Evolutionary conservation across 1,284 basidiomycete species (phyloP), one percentile per base, ranked within the genome.

Genomic region (Irpex rosettiformis): DNA sequence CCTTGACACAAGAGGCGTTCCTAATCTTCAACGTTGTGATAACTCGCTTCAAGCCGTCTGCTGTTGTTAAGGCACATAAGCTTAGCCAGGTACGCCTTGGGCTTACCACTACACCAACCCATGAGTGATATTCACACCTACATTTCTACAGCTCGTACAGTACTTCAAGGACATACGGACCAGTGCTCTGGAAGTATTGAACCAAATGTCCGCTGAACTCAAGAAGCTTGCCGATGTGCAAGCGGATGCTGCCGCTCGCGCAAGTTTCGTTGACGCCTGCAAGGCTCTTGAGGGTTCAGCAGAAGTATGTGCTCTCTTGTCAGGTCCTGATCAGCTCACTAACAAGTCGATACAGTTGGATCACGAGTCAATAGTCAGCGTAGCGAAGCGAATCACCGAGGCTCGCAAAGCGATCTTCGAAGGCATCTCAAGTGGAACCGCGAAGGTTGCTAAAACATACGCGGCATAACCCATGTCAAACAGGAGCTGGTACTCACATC

Each of bases 1-100:
- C 83, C 11, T 71, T 93, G 51, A 80, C 82, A 0, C 90, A 93
- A 70, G 92, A 94, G 88, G 89, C 87, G 4, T 82, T 88, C 63
- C 75, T 91, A 54, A 70, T 92, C 8, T 79, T 92, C 59, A 71
- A 76, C 11, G 74, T 86, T 27, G 87, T 85, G 67, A 86, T 85
- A 0, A 65, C 81, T 52, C 82, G 90, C 8, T 92, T 91, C 77
- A 91, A 89, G 68, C 72, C 81, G 10, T 70, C 82, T 4, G 79
- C 85, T 1, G 76, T 88, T 28, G 80, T 88, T 49, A 92, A 90
- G 68, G 76, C 82, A 52, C 80, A 92, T 70, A 92, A 86, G 69
- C 80, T 90, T 48, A 84, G 87, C 42, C 75, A 76, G 58, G 88
- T 89, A 62, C 65, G 79, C 76, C 30, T 27, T 42, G 25, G 43